A percentile compares a stretch with the other conserved stretches of the same genome.
These are phyloP conservation scores for Mimosa bimucronata DNA, from an alignment of 306 rosid species.

Conservation along the genomic window DNA sequence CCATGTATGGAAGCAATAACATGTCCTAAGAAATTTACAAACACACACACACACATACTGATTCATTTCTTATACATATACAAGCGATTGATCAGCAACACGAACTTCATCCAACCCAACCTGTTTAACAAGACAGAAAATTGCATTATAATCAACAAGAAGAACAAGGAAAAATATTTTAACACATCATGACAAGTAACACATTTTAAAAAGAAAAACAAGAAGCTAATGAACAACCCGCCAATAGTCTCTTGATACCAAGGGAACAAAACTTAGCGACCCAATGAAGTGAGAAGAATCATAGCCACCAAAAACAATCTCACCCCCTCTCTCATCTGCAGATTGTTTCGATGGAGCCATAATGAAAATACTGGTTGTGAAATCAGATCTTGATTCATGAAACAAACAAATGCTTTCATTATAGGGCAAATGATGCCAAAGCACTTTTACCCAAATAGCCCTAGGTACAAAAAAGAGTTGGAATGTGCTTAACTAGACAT, in stretches of 20 bases:
- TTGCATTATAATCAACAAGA: neutral
- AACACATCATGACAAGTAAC: neutral
- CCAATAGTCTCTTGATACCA: constrained; percentile 87
- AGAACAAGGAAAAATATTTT: neutral
- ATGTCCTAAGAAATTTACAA: neutral
- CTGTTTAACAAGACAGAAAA: constrained; percentile 36
- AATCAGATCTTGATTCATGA: constrained; percentile 73
- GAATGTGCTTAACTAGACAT: too few relatives aligned
- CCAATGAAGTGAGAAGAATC: constrained; percentile 87
- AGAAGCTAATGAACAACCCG: constrained; percentile 57
- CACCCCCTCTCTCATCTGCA: constrained; percentile 80
- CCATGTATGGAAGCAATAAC: neutral
- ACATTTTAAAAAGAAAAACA: neutral
- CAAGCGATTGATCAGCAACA: constrained; percentile 64
- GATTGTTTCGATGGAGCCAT: constrained; percentile 88
- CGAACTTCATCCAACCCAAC: constrained; percentile 86
- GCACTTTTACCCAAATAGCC: too few relatives aligned
- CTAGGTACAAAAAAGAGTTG: too few relatives aligned
- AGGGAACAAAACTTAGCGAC: constrained; percentile 81
- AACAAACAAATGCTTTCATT: constrained; percentile 32
- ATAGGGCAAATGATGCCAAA: too few relatives aligned
- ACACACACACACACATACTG: too few relatives aligned
- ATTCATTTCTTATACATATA: constrained; percentile 52
- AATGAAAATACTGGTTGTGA: constrained; percentile 86
- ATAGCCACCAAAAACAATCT: constrained; percentile 91